Base-by-base conservation (phyloP, 2,329 filamentous ascomycete species). In the Daldinia eschscholtzii region DNA sequence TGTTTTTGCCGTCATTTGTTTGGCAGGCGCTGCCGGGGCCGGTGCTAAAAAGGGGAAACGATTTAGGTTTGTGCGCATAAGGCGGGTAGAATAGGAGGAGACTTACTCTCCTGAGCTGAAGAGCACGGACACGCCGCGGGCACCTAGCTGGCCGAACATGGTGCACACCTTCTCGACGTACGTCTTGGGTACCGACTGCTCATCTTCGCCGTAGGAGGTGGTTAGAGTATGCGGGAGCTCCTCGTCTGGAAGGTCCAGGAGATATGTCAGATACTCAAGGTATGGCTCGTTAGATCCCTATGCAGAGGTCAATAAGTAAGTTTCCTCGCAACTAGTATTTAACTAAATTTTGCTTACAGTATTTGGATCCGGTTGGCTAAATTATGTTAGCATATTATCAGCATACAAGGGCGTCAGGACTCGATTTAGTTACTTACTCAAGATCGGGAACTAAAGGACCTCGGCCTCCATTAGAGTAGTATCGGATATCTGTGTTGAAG, bases 391-490 rank as follows among this genome's bases (percentile, higher is more conserved):
- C 23, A 46, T 37, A 53, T 20, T 4, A 6, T 64, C 9, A 4
- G 18, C 53, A 60, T 18, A 18, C 23, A 9, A 60, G 62, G 35
- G 52, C 4, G 12, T 12, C 13, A 39, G 7, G 12, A 39, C 1
- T 52, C 15, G 7, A 9, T 33, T 35, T 35, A 35, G 28, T 15
- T 6, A 64, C 74, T 70, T 84, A 75, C 71, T 81, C 80, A 12
- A 82, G 72, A 61, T 87, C 84, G 1, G 86, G 84, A 1, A 83
- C 76, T 63, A 87, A 81, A 0, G 83, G 84, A 3, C 85, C 87
- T 20, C 78, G 80, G 15, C 88, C 89, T 9, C 83, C 87, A 2
- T 85, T 88, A 3, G 84, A 86, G 73, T 85, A 90, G 61, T 82
- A 86, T 1, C 80, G 84, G 20, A 87, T 81, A 9, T 82, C 80